Base-by-base conservation (phyloP, 164 flowering plant genomes). In the Akebia trifoliata region DNA sequence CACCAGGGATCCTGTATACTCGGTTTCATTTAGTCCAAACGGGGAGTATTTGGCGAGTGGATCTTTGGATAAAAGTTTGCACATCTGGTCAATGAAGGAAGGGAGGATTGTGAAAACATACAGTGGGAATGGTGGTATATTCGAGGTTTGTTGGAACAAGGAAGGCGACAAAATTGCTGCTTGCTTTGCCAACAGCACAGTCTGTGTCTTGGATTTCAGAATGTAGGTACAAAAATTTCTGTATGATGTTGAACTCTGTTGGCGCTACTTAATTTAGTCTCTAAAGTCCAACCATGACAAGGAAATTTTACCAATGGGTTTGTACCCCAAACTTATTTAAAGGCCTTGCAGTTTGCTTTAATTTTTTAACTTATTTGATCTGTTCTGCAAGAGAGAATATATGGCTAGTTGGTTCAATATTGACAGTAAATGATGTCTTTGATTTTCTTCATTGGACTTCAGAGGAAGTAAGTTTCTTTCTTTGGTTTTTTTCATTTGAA, bases 111-210 rank as follows among this genome's bases (percentile, higher is more conserved):
- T 92, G 54, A 86, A 78, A 72, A 89, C 95, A n/a, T 89, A 74
- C 72, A 66, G 65, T 1, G 98, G 98, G 31, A 74, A 65, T 50
- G 90, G 97, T 5, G 95, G 96, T 31, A 86, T 92, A 48, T 92
- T 92, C 68, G 96, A 92, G 65, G 98, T 89, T 10, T 86, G 96
- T 59, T 92, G 98, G 98, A 92, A 85, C 72, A 88, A 78, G 65
- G 98, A 83, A 72, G 98, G 98, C 26, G 79, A 84, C 67, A 88
- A 80, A 68, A 78, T 91, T 39, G 98, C 96, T 49, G 98, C 90
- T 7, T 91, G 95, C 67, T 88, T 81, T 43, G 84, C 94, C 38
- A 76, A 83, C 81, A 86, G 81, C 51, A 77, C 85, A 0, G 89
- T 92, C 0, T 88, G 91, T 59, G 95, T 89, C 51, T 61, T 92